Conservation (phyloP, 306 rosid genomes). For the Cucumis cinereus region DNA sequence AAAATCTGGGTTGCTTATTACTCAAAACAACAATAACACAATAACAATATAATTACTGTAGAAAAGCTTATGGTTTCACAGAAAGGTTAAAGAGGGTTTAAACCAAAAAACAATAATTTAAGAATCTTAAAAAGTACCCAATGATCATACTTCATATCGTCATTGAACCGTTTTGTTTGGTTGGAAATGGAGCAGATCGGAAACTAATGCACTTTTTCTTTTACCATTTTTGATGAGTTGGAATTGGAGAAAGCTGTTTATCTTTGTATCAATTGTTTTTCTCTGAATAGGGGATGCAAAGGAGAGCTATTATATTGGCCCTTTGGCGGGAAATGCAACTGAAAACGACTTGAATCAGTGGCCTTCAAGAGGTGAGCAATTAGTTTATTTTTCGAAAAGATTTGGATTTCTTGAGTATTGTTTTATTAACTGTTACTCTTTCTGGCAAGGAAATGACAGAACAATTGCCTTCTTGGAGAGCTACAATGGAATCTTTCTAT, state of each 20-base stretch:
- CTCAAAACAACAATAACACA: background rate
- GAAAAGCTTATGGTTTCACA: background rate
- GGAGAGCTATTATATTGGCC: slow-evolving; percentile 61
- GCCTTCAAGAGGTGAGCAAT: slow-evolving; percentile 55
- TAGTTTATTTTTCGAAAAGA: background rate
- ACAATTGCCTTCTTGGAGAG: slow-evolving; percentile 53
- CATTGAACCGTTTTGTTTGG: background rate
- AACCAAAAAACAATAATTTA: too few relatives aligned
- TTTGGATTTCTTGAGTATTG: background rate
- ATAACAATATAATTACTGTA: background rate
- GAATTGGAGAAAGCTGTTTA: background rate
- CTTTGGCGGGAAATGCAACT: slow-evolving; percentile 32
- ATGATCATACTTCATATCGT: background rate
- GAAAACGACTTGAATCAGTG: slow-evolving; percentile 47
- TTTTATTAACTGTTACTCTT: background rate
- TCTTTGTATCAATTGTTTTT: background rate
- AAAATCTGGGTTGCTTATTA: background rate
- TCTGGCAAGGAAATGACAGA: slow-evolving; percentile 32
- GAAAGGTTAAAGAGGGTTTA: background rate
- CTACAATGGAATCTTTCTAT: slow-evolving; percentile 43
- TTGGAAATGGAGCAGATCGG: background rate
- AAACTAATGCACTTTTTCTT: background rate
- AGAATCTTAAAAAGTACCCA: background rate
- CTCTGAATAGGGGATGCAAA: slow-evolving; percentile 54
- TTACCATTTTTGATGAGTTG: background rate